A percentile compares a stretch with the other conserved stretches of the same genome.
phyloP scores from a whole-genome alignment of 2,329 filamentous ascomycete genomes.

The Sporothrix sp. region DNA sequence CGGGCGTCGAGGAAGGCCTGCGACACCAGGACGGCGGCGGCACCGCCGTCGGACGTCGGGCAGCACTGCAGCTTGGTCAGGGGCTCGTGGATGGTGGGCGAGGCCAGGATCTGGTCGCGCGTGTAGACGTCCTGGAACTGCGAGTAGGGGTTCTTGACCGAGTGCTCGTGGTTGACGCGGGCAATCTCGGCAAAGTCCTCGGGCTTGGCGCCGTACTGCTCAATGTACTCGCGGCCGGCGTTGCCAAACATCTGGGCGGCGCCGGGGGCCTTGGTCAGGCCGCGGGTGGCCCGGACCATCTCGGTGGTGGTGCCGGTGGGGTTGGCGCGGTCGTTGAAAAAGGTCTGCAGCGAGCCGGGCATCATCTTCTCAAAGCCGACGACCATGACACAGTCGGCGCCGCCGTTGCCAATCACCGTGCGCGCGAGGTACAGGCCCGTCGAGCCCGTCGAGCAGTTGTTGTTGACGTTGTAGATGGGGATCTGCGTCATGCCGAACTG shows the following conservation, averaged over 20 bases:
- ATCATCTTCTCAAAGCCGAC: conserved; percentile 99
- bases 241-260: conserved; percentile 95
- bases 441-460: conserved; percentile 95
- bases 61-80: conserved; percentile 98
- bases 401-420: conserved; percentile 68
- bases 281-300: conserved; percentile 78
- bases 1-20: conserved; percentile 78
- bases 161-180: conserved; percentile 87
- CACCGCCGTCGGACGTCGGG: conserved; percentile 86
- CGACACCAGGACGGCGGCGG: conserved; percentile 80
- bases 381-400: conserved; percentile 79
- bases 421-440: conserved; percentile 80
- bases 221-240: conserved; percentile 87
- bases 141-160: conserved; percentile 88
- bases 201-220: conserved; percentile 74
- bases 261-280: conserved; percentile 70
- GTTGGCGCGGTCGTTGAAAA: conserved; percentile 77
- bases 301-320: conserved; percentile 61
- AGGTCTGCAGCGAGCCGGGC: conserved; percentile 71
- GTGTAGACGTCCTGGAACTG: conserved; percentile 93
- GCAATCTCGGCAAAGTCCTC: conserved; percentile 94
- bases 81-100: conserved; percentile 72
- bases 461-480: conserved; percentile 96
- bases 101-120: conserved; percentile 66
- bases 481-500: conserved; percentile 97